Evolutionary conservation across 345 rosid species (phyloP), one percentile per base, ranked within the genome.

Genomic region (Durio zibethinus): DNA sequence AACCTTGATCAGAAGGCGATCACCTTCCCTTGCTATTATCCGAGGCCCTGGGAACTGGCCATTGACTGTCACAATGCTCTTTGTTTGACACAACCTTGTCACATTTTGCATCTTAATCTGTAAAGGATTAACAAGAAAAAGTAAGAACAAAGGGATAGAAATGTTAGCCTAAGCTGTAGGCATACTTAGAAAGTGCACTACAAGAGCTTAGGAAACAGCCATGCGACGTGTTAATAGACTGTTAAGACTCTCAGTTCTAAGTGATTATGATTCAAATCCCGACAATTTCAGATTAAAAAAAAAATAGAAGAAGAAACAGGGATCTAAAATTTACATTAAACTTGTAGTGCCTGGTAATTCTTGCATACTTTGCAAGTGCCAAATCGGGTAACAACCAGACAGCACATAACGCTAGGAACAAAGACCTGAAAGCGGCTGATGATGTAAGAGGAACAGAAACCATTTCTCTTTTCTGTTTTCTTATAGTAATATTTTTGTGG

Each of bases 21-120:
- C 97, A 4, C 94, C 97, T 90, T 93, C 94, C 69, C 96, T 88
- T 3, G 93, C 93, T 11, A 87, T 72, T 67, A 93, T 80, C 48
- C 82, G 80, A 61, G 97, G 97, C 54, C 97, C 97, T 2, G 97
- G 94, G 64, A 88, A 79, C 76, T 88, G 82, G n/a, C 94, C 96
- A 61, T 90, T 93, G n/a, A 90, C 97, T 0, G 96, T 89, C 43
- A 90, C 90, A 62, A 88, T 83, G 80, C 87, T 88, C 89, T 90
- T 93, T 9, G 81, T 77, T 59, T 56, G 73, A 61, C 90, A 87
- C 56, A 83, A 38, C 45, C 83, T 35, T 38, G 90, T 86, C 23
- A 84, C 82, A 61, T 89, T 90, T n/a, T 82, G 86, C 59, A 80
- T 43, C 78, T 75, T 78, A 79, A 88, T 83, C 88, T 89, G 77